Percentiles rank a stretch among this genome's conserved stretches.
phyloP scores from a whole-genome alignment of 306 rosid species.

The Quercus variabilis region DNA sequence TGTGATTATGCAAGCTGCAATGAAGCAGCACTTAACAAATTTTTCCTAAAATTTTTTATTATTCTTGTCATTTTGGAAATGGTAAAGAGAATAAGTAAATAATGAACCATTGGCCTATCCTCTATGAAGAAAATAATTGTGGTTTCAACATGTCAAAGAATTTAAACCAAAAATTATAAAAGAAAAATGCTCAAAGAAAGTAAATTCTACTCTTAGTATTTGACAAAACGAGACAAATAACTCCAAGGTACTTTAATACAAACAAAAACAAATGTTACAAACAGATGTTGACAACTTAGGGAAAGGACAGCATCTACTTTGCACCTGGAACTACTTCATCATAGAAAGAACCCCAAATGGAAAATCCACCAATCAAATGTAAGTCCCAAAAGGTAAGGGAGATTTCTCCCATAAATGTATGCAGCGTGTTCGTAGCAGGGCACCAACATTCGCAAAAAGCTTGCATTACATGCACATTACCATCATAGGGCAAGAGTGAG shows the following conservation, averaged over 20 bases:
- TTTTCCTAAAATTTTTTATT: not conserved
- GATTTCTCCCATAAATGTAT: no score
- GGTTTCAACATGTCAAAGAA: not conserved
- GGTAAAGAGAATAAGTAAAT: not conserved
- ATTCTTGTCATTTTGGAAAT: not conserved
- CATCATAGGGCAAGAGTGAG: no score
- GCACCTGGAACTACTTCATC: no score
- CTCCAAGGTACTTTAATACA: not conserved
- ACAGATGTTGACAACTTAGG: no score
- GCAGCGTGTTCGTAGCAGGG: no score
- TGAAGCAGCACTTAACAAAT: not conserved
- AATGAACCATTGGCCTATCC: not conserved
- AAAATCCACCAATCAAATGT: no score
- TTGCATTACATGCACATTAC: no score
- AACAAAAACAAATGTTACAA: not conserved
- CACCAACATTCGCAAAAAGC: no score
- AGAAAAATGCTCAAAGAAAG: not conserved
- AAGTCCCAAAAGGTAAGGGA: no score
- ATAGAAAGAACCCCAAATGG: no score
- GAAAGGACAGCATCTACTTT: no score
- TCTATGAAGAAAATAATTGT: not conserved
- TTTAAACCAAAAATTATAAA: not conserved
- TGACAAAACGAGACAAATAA: not conserved
- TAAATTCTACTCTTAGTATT: not conserved
- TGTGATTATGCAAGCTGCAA: not conserved